A percentile compares a stretch with the other conserved stretches of the same genome.
These are phyloP conservation scores for Neonectria magnoliae DNA, from an alignment of 2,329 filamentous ascomycete species.

Conservation along the genomic window DNA sequence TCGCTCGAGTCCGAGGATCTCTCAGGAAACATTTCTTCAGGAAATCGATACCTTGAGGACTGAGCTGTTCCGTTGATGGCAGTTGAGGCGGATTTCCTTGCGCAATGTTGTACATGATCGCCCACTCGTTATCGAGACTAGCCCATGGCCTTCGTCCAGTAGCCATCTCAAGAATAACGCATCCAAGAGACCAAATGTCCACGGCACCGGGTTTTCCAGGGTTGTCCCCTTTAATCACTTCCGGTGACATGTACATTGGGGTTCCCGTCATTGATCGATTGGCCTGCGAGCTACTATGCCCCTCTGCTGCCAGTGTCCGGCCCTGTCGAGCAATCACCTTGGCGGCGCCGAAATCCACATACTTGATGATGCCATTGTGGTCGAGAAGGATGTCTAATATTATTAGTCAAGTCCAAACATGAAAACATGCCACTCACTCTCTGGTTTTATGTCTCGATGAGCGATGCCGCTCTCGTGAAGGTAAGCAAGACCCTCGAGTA, in stretches of 20 bases:
- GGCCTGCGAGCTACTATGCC: slow-evolving; percentile 68
- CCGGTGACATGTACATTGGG: slow-evolving; percentile 99
- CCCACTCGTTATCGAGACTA: slow-evolving; percentile 97
- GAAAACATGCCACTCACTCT: slow-evolving; percentile 72
- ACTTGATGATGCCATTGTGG: slow-evolving; percentile 98
- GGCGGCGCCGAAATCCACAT: slow-evolving; percentile 97
- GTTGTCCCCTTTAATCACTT: slow-evolving; percentile 93
- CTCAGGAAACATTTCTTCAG: slow-evolving; percentile 85
- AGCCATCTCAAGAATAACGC: slow-evolving; percentile 97
- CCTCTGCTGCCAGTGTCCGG: slow-evolving; percentile 77
- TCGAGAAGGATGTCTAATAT: slow-evolving; percentile 87
- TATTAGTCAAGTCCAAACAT: slow-evolving; percentile 28
- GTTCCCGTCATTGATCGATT: slow-evolving; percentile 97
- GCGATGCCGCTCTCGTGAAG: slow-evolving; percentile 92
- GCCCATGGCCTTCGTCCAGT: slow-evolving; percentile 95
- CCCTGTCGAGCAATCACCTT: slow-evolving; percentile 96
- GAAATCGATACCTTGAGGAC: slow-evolving; percentile 86
- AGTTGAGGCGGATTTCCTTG: slow-evolving; percentile 93
- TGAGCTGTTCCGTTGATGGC: slow-evolving; percentile 84
- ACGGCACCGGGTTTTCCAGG: slow-evolving; percentile 84
- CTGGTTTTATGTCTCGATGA: slow-evolving; percentile 97
- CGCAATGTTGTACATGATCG: slow-evolving; percentile 99
- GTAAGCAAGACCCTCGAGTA: slow-evolving; percentile 93
- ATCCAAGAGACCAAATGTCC: slow-evolving; percentile 96
- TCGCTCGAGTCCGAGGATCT: slow-evolving; percentile 81